Percentiles rank a stretch among this genome's conserved stretches.
Evolutionary conservation across 441 rosid genomes (phyloP).

Genomic region (Arabidopsis lyrata): DNA sequence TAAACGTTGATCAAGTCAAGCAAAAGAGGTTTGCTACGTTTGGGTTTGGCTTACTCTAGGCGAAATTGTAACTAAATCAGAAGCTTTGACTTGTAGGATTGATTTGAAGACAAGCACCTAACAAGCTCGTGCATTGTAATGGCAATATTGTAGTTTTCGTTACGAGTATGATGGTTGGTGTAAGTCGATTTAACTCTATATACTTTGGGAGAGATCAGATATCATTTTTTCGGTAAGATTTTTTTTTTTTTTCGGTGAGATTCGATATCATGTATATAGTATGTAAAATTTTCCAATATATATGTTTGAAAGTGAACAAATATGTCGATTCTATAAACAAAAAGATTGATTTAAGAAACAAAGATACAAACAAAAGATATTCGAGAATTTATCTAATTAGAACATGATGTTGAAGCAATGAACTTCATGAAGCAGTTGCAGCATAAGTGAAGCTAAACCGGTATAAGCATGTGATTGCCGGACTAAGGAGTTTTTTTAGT

Average conservation of each 20-base stretch:
- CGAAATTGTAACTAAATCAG: not conserved
- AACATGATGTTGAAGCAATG: not conserved
- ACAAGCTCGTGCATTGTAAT: not conserved
- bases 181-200: constrained; percentile 14
- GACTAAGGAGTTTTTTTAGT: not conserved
- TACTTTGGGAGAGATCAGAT: not conserved
- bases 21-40: not conserved
- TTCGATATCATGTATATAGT: not conserved
- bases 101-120: not conserved
- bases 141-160: not conserved
- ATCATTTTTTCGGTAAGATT: too few relatives aligned
- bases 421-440: not conserved
- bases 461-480: not conserved
- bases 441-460: not conserved
- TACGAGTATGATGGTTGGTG: constrained; percentile 8
- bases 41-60: constrained; percentile 1
- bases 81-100: not conserved
- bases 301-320: constrained; percentile 1
- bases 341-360: not conserved
- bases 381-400: not conserved
- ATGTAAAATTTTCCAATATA: not conserved
- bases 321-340: not conserved
- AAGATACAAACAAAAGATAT: not conserved
- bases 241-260: not conserved
- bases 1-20: not conserved